Percentiles rank a stretch among this genome's conserved stretches.
These are phyloP conservation scores for Fennellomyces sp. DNA, from an alignment of 371 early-diverging fungal genomes.

Conservation along the genomic window DNA sequence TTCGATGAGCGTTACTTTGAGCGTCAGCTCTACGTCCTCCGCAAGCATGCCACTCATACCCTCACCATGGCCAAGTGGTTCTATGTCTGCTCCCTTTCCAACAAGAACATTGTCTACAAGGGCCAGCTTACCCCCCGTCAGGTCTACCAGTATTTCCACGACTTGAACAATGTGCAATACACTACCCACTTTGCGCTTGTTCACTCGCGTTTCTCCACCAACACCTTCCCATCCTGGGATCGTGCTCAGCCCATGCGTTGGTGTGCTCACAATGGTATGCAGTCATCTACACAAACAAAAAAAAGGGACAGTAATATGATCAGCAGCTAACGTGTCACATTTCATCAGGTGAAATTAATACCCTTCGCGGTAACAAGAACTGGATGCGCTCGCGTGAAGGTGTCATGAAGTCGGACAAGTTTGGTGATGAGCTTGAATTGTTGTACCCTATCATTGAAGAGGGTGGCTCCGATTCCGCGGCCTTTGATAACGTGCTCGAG, in stretches of 20 bases:
- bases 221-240: slow-evolving; percentile 98
- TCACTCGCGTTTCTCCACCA: slow-evolving; percentile 95
- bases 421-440: slow-evolving; percentile 78
- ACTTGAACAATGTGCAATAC: slow-evolving; percentile 82
- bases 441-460: slow-evolving; percentile 95
- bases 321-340: not conserved
- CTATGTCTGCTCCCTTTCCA: slow-evolving; percentile 95
- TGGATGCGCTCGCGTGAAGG: slow-evolving; percentile 99
- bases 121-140: slow-evolving; percentile 92
- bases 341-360: slow-evolving; percentile 91
- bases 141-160: slow-evolving; percentile 90
- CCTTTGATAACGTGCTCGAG: slow-evolving; percentile 96
- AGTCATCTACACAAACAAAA: not conserved
- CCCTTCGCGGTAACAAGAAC: slow-evolving; percentile 97
- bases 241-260: slow-evolving; percentile 96
- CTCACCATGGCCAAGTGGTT: slow-evolving; percentile 86
- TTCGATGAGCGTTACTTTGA: slow-evolving; percentile 81
- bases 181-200: slow-evolving; percentile 93
- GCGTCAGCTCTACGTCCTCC: slow-evolving; percentile 85
- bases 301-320: not conserved
- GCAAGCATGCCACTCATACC: slow-evolving; percentile 87
- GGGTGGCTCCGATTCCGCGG: slow-evolving; percentile 94
- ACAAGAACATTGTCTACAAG: slow-evolving; percentile 94
- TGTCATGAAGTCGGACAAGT: slow-evolving; percentile 83
- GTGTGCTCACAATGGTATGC: slow-evolving; percentile 96